Evolutionary conservation across 75 land plant species (phyloP).

Genomic region (Picea sitchensis): DNA sequence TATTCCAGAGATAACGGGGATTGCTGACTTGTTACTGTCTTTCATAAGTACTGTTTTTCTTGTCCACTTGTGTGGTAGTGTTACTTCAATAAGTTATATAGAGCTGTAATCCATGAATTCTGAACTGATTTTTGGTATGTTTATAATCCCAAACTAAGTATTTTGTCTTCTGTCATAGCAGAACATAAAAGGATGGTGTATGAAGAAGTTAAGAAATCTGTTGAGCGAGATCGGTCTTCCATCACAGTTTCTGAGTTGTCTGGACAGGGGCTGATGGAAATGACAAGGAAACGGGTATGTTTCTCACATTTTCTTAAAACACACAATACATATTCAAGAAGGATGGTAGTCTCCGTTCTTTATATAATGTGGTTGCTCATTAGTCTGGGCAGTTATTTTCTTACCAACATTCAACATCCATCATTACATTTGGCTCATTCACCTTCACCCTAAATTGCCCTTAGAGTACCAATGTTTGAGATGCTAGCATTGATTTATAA

Average conservation of each 20-base stretch:
- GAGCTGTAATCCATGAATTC: neutral
- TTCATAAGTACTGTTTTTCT: neutral
- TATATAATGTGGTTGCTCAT: too few species aligned
- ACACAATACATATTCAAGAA: too few species aligned
- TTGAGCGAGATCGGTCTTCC: slow-evolving; percentile 76
- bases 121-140: neutral
- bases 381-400: too few species aligned
- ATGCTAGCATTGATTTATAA: too few species aligned
- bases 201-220: slow-evolving; percentile 92
- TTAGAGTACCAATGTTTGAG: too few species aligned
- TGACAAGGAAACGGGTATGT: slow-evolving; percentile 90
- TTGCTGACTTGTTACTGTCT: neutral
- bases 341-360: too few species aligned
- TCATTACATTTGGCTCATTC: too few species aligned
- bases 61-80: neutral
- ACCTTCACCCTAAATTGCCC: too few species aligned
- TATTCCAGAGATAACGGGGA: too few species aligned
- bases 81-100: neutral
- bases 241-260: slow-evolving; percentile 85
- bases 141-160: neutral
- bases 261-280: slow-evolving; percentile 91
- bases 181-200: slow-evolving; percentile 87
- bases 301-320: neutral
- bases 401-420: too few species aligned
- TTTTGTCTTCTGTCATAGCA: slow-evolving; percentile 20